Percentiles rank a stretch among this genome's conserved stretches.
These are phyloP conservation scores for Stropharia rugosoannulata DNA, from an alignment of 768 basidiomycete species.

Conservation along the genomic window DNA sequence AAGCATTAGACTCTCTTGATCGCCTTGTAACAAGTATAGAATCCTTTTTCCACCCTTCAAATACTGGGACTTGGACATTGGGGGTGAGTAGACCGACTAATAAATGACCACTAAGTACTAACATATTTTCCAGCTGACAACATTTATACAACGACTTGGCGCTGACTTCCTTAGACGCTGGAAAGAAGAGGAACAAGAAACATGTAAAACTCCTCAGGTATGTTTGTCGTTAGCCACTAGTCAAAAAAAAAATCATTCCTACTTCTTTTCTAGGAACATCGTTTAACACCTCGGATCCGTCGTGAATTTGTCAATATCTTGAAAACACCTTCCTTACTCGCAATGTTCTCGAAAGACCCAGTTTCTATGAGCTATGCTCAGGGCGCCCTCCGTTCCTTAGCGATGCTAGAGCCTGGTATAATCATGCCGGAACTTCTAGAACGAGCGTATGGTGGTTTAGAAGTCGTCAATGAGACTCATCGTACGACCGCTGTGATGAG, in stretches of 20 bases:
- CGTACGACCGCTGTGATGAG: constrained; percentile 89
- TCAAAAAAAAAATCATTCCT: not conserved
- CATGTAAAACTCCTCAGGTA: constrained; percentile 80
- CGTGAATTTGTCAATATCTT: constrained; percentile 79
- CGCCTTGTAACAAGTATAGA: constrained; percentile 90
- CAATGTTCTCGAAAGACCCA: constrained; percentile 89
- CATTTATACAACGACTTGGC: constrained; percentile 69
- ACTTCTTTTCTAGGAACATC: constrained; percentile 48
- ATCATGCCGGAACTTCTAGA: constrained; percentile 92
- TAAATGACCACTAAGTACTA: not conserved
- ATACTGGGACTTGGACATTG: constrained; percentile 82
- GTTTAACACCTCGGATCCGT: constrained; percentile 80
- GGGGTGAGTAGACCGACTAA: constrained; percentile 35
- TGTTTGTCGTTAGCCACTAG: constrained; percentile 15
- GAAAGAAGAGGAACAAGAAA: constrained; percentile 72
- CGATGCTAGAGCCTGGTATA: constrained; percentile 76
- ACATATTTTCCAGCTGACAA: constrained; percentile 47
- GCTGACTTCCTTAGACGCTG: constrained; percentile 79
- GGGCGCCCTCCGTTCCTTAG: constrained; percentile 73
- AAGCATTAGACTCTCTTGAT: constrained; percentile 84
- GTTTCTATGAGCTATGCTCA: constrained; percentile 82
- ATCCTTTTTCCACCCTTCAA: constrained; percentile 94
- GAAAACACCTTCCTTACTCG: constrained; percentile 82
- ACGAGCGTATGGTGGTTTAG: constrained; percentile 88
- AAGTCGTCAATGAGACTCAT: constrained; percentile 93